phyloP scores from a whole-genome alignment of 768 basidiomycete species.

The Macrocybe gigantea region DNA sequence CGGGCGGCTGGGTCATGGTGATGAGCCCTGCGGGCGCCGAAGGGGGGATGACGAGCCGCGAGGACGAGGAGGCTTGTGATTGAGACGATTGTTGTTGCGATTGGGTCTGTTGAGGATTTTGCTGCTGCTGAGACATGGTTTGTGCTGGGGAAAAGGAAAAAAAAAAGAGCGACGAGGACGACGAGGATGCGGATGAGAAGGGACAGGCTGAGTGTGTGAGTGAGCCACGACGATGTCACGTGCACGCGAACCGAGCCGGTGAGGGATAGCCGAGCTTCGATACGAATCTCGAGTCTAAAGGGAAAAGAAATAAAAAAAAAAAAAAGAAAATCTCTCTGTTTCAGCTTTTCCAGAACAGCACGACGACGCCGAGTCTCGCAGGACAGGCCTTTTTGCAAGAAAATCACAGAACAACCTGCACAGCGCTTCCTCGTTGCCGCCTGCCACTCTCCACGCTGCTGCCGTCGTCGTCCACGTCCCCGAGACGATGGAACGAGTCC shows the following conservation, averaged over 20 bases:
- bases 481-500: too few species aligned
- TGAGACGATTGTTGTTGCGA: slow-evolving; percentile 1
- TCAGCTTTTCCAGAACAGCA: too few species aligned
- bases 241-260: too few species aligned
- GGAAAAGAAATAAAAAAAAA: background rate
- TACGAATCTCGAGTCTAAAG: background rate
- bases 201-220: background rate
- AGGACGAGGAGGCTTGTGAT: slow-evolving; percentile 3
- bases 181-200: background rate
- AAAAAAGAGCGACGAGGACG: background rate
- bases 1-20: slow-evolving; percentile 74
- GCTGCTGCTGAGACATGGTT: background rate
- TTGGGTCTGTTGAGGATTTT: background rate
- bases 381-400: too few species aligned
- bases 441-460: too few species aligned
- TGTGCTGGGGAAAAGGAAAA: background rate
- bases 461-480: too few species aligned
- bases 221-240: too few species aligned
- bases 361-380: too few species aligned
- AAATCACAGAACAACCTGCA: too few species aligned
- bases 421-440: too few species aligned
- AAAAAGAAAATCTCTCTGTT: background rate
- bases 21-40: slow-evolving; percentile 59
- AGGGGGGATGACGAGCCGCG: slow-evolving; percentile 32
- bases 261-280: too few species aligned